phyloP scores from a whole-genome alignment of 148 eudicot species.

The Amaranthus cruentus region DNA sequence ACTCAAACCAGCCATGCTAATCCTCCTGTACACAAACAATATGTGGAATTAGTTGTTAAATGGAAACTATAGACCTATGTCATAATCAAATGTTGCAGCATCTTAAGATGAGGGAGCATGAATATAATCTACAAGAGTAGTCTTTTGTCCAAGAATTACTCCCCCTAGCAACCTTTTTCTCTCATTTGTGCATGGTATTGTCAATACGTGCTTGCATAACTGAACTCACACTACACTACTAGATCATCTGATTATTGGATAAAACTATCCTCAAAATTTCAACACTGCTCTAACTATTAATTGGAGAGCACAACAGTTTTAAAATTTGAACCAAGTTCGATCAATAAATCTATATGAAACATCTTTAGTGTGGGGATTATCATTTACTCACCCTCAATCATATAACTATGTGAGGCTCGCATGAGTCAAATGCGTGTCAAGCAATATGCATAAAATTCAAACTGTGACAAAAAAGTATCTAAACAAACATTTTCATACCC shows the following conservation, averaged over 20 bases:
- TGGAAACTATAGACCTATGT: not conserved
- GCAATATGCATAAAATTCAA: not conserved
- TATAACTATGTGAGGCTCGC: not conserved
- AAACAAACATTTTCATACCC: slow-evolving; percentile 29
- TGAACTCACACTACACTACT: not conserved
- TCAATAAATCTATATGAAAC: not conserved
- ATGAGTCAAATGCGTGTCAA: not conserved
- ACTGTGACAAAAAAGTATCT: not conserved
- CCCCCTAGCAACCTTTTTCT: not conserved
- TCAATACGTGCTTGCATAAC: not conserved
- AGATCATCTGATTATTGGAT: not conserved
- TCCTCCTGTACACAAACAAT: slow-evolving; percentile 52
- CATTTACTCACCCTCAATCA: not conserved
- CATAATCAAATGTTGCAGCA: slow-evolving; percentile 1
- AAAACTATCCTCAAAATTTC: not conserved
- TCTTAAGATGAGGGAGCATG: not conserved
- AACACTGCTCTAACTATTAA: too few species aligned
- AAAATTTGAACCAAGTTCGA: too few species aligned
- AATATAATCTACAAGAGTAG: not conserved
- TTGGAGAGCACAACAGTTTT: not conserved
- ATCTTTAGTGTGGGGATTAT: not conserved
- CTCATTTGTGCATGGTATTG: too few species aligned
- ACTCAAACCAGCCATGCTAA: slow-evolving; percentile 99
- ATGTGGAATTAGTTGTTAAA: not conserved
- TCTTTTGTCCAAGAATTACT: not conserved